phyloP scores from a whole-genome alignment of 345 rosid species.

The Adansonia digitata region DNA sequence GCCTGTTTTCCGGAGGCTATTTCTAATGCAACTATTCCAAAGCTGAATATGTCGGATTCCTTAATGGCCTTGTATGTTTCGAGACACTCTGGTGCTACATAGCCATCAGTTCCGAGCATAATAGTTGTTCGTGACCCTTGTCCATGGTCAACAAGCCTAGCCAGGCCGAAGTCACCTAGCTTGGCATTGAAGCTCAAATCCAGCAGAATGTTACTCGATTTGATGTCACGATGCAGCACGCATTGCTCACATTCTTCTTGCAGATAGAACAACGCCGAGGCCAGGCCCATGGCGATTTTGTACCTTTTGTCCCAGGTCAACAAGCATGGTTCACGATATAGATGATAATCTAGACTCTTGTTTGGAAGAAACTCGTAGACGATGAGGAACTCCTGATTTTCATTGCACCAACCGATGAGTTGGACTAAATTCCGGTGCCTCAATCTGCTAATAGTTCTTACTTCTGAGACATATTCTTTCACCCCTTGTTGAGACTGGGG shows the following conservation, averaged over 20 bases:
- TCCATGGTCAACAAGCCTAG: constrained; percentile 46
- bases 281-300: constrained; percentile 40
- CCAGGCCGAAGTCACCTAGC: constrained; percentile 65
- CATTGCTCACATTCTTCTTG: constrained; percentile 69
- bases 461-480: constrained; percentile 39
- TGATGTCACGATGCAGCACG: constrained; percentile 56
- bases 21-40: constrained; percentile 38
- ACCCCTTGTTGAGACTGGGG: background rate
- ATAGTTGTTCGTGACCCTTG: constrained; percentile 38
- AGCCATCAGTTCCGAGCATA: constrained; percentile 41
- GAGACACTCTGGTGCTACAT: constrained; percentile 49
- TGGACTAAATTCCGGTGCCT: constrained; percentile 63
- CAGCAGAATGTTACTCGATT: constrained; percentile 57
- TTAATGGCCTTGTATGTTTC: constrained; percentile 41
- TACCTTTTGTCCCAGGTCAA: constrained; percentile 45
- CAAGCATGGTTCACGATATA: constrained; percentile 30
- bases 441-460: constrained; percentile 42
- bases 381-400: constrained; percentile 47
- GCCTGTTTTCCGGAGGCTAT: constrained; percentile 37
- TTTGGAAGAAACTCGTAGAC: constrained; percentile 69
- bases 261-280: constrained; percentile 45
- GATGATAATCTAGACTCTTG: constrained; percentile 50
- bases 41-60: constrained; percentile 40
- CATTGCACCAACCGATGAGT: constrained; percentile 72
- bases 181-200: constrained; percentile 52